Conservation (phyloP, 2,329 filamentous ascomycete species). For the Fusarium sp. region DNA sequence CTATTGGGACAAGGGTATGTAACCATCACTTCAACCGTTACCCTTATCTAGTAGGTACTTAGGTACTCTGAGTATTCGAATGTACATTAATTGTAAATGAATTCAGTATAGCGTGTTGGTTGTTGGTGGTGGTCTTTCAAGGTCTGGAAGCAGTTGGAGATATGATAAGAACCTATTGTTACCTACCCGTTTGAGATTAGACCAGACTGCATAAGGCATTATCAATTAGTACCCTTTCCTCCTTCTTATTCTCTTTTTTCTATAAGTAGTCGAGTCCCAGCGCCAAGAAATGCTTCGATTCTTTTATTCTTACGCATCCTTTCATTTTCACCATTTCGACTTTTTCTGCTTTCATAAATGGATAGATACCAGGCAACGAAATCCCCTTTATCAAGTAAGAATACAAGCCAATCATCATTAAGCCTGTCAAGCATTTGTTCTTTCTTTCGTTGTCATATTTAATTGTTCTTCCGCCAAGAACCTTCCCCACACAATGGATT, state of each 20-base stretch:
- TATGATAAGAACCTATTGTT: not conserved
- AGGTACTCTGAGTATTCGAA: not conserved
- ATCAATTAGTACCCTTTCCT: not conserved
- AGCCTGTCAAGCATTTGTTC: too few species aligned
- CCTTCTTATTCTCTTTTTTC: not conserved
- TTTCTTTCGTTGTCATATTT: not conserved
- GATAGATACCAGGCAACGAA: not conserved
- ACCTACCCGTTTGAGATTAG: constrained; percentile 15
- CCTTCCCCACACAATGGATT: not conserved
- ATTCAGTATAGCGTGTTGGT: not conserved
- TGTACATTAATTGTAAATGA: too few species aligned
- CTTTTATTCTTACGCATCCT: not conserved
- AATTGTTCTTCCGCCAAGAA: constrained; percentile 7
- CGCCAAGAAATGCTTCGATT: not conserved
- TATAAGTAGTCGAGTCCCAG: not conserved
- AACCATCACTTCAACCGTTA: not conserved
- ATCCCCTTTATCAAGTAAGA: not conserved
- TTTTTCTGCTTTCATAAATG: not conserved
- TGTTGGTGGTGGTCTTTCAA: not conserved
- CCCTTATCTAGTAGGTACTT: not conserved
- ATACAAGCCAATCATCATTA: rapidly evolving
- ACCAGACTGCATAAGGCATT: not conserved
- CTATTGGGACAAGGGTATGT: not conserved
- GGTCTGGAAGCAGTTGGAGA: constrained; percentile 1
- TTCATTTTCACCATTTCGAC: not conserved